These are phyloP conservation scores for Colletotrichum tanaceti DNA, from an alignment of 2,329 filamentous ascomycete species.

Conservation along the genomic window DNA sequence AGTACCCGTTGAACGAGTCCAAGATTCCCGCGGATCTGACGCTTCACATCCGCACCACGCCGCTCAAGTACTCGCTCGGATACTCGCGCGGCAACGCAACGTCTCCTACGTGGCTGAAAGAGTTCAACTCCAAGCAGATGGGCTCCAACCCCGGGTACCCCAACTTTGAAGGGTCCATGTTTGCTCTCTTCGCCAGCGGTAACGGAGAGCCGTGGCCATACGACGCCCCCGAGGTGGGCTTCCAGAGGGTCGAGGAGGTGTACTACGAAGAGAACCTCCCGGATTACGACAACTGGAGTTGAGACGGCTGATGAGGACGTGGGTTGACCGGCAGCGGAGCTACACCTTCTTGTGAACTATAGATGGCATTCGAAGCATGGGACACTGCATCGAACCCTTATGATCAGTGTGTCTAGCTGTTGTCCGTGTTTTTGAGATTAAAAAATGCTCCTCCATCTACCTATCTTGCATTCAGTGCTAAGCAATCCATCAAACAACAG, in stretches of 20 bases:
- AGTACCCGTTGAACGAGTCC: conserved; percentile 28
- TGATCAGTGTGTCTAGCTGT: not conserved
- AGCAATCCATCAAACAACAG: no score
- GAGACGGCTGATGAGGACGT: not conserved
- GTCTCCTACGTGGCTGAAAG: conserved; percentile 39
- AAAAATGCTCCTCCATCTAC: no score
- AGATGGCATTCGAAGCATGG: not conserved
- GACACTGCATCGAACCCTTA: not conserved
- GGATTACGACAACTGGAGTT: conserved; percentile 30
- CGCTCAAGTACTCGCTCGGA: conserved; percentile 43
- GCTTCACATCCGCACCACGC: conserved; percentile 43
- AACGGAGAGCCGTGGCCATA: conserved; percentile 43
- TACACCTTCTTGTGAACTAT: not conserved
- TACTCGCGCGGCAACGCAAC: conserved; percentile 39
- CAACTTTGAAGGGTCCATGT: conserved; percentile 44
- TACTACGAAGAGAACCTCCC: conserved; percentile 42
- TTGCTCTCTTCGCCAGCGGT: conserved; percentile 43
- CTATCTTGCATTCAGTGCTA: no score
- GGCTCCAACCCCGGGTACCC: conserved; percentile 34
- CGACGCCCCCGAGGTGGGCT: conserved; percentile 42
- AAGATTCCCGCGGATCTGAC: conserved; percentile 32
- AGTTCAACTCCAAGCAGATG: conserved; percentile 37
- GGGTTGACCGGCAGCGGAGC: not conserved
- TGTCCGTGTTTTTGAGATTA: no score
- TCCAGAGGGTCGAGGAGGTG: conserved; percentile 41